Conservation (phyloP, 2,329 filamentous ascomycete species). For the Lachnellula occidentalis region DNA sequence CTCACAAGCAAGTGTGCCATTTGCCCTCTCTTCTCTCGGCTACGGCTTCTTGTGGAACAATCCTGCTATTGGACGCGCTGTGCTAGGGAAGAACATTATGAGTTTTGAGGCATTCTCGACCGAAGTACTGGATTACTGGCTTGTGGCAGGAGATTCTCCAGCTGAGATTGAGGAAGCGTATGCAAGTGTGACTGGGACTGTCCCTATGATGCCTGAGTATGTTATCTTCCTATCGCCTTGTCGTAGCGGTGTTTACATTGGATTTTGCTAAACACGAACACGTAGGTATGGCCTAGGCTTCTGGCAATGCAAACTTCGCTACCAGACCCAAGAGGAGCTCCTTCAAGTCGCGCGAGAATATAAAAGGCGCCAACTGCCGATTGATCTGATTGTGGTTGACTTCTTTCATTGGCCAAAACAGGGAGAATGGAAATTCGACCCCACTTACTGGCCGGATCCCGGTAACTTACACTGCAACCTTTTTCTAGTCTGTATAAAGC, state of each 20-base stretch:
- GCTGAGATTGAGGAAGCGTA: slow-evolving; percentile 52
- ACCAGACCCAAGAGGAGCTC: slow-evolving; percentile 60
- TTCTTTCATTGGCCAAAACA: slow-evolving; percentile 65
- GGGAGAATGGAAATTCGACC: slow-evolving; percentile 64
- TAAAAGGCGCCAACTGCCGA: slow-evolving; percentile 46
- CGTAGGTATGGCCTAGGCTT: slow-evolving; percentile 52
- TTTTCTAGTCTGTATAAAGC: neutral
- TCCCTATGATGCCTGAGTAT: slow-evolving; percentile 62
- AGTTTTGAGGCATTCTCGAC: slow-evolving; percentile 57
- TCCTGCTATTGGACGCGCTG: slow-evolving; percentile 53
- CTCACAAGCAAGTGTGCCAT: slow-evolving; percentile 60
- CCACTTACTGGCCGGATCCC: slow-evolving; percentile 59
- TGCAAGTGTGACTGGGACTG: slow-evolving; percentile 49
- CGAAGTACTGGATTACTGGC: slow-evolving; percentile 56
- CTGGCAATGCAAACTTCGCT: slow-evolving; percentile 63
- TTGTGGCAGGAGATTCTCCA: slow-evolving; percentile 52
- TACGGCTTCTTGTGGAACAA: slow-evolving; percentile 66
- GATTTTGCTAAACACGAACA: no score
- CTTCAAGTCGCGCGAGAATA: slow-evolving; percentile 56
- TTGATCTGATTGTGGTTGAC: slow-evolving; percentile 62
- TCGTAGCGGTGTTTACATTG: no score
- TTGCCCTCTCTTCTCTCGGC: slow-evolving; percentile 52
- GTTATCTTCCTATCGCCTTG: no score
- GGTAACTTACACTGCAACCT: slow-evolving; percentile 23
- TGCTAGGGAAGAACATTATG: slow-evolving; percentile 56